phyloP scores from a whole-genome alignment of 2,329 filamentous ascomycete genomes.

The Apiospora hydei region DNA sequence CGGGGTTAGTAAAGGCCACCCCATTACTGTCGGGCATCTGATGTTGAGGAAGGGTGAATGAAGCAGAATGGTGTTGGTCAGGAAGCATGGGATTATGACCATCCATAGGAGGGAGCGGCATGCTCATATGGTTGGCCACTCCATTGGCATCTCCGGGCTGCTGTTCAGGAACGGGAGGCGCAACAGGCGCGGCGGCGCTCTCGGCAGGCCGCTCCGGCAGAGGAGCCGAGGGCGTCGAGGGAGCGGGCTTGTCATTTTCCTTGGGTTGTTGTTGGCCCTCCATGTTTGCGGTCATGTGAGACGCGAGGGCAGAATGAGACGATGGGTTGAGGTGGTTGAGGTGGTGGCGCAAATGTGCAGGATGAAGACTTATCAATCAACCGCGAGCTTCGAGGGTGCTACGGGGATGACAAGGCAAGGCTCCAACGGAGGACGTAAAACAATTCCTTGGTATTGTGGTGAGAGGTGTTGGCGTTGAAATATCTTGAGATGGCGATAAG shows the following conservation, averaged over 20 bases:
- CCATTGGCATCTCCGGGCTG: constrained; percentile 2
- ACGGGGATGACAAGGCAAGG: neutral
- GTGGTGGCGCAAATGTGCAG: constrained; percentile 11
- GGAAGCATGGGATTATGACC: constrained; percentile 25
- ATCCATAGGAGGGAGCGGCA: constrained; percentile 23
- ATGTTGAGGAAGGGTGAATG: constrained; percentile 18
- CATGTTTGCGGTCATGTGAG: constrained; percentile 15
- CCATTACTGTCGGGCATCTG: constrained; percentile 24
- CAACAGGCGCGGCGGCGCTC: neutral
- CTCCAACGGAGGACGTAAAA: neutral
- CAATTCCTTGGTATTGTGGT: neutral
- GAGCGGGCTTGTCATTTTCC: neutral
- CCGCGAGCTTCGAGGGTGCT: neutral
- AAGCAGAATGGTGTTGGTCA: constrained; percentile 9
- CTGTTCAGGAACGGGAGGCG: neutral
- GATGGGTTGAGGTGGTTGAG: constrained; percentile 15
- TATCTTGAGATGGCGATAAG: constrained; percentile 5
- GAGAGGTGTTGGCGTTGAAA: neutral
- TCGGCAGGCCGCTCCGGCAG: constrained; percentile 7
- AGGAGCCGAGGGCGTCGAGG: neutral
- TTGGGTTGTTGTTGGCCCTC: constrained; percentile 9
- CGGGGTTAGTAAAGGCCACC: constrained; percentile 24
- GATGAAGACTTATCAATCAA: neutral
- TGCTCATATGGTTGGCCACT: constrained; percentile 5
- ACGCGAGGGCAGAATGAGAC: neutral